Evolutionary conservation across 1,139 yeast species (phyloP), one percentile per base, ranked within the genome.

Genomic region (Scheffersomyces parashehatae): DNA sequence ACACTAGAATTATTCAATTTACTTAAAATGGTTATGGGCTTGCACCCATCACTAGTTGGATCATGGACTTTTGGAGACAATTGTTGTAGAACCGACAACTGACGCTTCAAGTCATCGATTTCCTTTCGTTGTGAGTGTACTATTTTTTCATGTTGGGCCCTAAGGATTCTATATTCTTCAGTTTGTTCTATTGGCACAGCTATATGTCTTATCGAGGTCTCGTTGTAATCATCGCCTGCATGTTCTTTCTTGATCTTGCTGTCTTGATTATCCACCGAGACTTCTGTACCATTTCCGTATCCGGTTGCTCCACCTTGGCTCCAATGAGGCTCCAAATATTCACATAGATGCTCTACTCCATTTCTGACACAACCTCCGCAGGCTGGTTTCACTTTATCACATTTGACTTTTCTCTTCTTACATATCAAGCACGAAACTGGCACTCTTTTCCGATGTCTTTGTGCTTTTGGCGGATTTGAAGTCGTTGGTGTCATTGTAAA

Each of bases 291-390:
- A 20, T 6, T 20, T 20, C 26, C 26, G 26, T 3, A 9, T 6
- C 26, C 26, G 26, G 26, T 6, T 20, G 3, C 47, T 11, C 49
- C 48, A 5, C 26, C 26, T 20, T 20, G 26, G 11, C 61, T 56
- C 79, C 79, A 74, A 28, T 59, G 65, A 0, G 79, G 79, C 38
- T 70, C 77, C 12, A 70, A 44, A 46, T 73, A 74, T 40, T 67
- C 67, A 51, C 79, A 74, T 30, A 70, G 51, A 52, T 73, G 76
- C 28, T 67, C 65, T 26, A 72, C 79, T 5, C 74, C 73, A 47
- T 73, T 70, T 44, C 62, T 63, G 3, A 64, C 58, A 57, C 79
- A 74, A 7, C 77, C 77, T 2, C 74, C 66, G 53, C 79, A 74
- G 2, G 70, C 59, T 3, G 79, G 79, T 43, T 63, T 60, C 26